phyloP scores from a whole-genome alignment of 192 early-diverging fungal genomes.

The Entomortierella lignicola region DNA sequence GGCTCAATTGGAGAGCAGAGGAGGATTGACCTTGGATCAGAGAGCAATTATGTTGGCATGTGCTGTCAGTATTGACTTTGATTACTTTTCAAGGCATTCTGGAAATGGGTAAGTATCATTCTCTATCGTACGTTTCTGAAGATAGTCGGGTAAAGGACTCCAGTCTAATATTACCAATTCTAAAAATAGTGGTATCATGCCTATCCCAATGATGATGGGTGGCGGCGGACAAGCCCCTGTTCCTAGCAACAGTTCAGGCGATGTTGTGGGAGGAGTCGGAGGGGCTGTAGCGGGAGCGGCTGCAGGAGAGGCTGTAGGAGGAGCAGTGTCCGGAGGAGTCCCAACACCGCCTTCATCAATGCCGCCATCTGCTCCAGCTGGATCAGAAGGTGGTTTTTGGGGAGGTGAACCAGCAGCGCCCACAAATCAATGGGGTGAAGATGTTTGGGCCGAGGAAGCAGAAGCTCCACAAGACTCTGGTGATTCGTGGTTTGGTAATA shows the following conservation, averaged over 20 bases:
- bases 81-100: conserved; percentile 87
- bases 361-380: conserved; percentile 13
- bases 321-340: conserved; percentile 25
- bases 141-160: no score
- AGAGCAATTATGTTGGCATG: conserved; percentile 84
- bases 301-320: conserved; percentile 22
- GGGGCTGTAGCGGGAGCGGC: conserved; percentile 24
- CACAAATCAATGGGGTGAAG: conserved; percentile 53
- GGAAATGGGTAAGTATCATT: conserved; percentile 49
- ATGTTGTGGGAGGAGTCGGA: conserved; percentile 18
- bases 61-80: conserved; percentile 89
- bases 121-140: background rate
- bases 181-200: conserved; percentile 48
- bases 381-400: background rate
- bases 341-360: conserved; percentile 7
- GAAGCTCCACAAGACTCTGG: conserved; percentile 18
- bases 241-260: conserved; percentile 26
- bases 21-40: conserved; percentile 77
- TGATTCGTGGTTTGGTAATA: conserved; percentile 39
- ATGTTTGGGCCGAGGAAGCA: conserved; percentile 56
- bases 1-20: conserved; percentile 32
- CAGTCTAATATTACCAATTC: background rate
- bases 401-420: conserved; percentile 18
- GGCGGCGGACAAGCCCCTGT: conserved; percentile 56
- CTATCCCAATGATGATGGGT: conserved; percentile 58